These are phyloP conservation scores for Chlorella sp. DNA, from an alignment of 139 green algal genomes.

Conservation along the genomic window DNA sequence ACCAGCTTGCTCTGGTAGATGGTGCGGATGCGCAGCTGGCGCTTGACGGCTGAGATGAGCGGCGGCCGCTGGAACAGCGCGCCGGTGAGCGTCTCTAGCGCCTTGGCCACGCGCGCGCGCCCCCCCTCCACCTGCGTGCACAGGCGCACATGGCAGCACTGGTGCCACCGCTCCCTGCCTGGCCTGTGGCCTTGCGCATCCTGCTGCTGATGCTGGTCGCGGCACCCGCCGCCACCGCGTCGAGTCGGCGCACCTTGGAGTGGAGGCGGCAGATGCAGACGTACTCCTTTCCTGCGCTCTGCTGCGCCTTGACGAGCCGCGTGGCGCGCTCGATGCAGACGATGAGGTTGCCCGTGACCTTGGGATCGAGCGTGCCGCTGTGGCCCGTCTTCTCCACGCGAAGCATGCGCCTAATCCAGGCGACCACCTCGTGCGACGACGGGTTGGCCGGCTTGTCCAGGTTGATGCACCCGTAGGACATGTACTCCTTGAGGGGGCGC, in stretches of 20 bases:
- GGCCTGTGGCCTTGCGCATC: too few relatives aligned
- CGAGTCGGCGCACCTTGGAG: constrained; percentile 47
- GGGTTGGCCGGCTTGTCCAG: constrained; percentile 98
- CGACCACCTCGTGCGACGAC: constrained; percentile 94
- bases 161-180: too few relatives aligned
- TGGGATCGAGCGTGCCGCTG: constrained; percentile 94
- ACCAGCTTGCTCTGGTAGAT: constrained; percentile 93
- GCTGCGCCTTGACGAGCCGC: constrained; percentile 96
- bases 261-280: constrained; percentile 88
- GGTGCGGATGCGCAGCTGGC: constrained; percentile 94
- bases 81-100: constrained; percentile 69
- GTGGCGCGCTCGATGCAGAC: constrained; percentile 98
- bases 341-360: constrained; percentile 93
- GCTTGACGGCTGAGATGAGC: constrained; percentile 98
- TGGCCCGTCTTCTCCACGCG: constrained; percentile 98
- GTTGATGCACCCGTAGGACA: constrained; percentile 96
- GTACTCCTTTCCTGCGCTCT: constrained; percentile 98
- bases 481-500: constrained; percentile 84
- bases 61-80: constrained; percentile 94
- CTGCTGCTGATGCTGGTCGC: too few relatives aligned
- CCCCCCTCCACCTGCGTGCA: constrained; percentile 48
- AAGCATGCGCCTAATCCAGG: constrained; percentile 95
- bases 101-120: constrained; percentile 27
- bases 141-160: not conserved
- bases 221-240: too few relatives aligned